Evolutionary conservation across 106 monocot genomes (phyloP), one percentile per base, ranked within the genome.

Genomic region (Platanthera guangdongensis): DNA sequence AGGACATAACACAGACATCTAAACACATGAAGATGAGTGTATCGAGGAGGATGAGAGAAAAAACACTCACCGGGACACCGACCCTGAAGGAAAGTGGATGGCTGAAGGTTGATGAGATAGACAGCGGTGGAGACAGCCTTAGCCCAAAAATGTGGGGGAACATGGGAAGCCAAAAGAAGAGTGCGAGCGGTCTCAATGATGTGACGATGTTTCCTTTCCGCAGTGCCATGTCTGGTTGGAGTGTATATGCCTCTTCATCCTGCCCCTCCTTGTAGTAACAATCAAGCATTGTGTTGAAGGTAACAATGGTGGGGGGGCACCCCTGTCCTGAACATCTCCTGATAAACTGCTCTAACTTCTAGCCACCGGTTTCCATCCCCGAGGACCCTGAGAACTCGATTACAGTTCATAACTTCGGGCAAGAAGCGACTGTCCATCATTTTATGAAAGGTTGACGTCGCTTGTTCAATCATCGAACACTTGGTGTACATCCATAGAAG

Each of bases 221-320:
- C 75, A 71, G 76, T 78, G 88, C 88, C 78, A 95, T 92, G 47
- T 88, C 88, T 6, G 67, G 51, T 8, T 89, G 32, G 30, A 92
- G 55, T 7, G 49, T 79, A 57, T 82, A 57, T 0, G 90, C 95
- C 68, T 86, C 86, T 8, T 87, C 81, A 9, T 76, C 69, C 68
- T 82, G 83, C 52, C 90, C 90, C 50, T 84, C 90, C 79, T 88
- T 95, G 52, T 81, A 92, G 52, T 81, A 90, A 18, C 85, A 92
- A 87, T 90, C 90, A 10, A 95, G 82, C 85, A 95, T 80, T 0
- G 88, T 95, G 52, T 95, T 95, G 74, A 85, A 95, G 7, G 92
- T 95, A 15, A 87, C 80, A 50, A 88, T 80, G 5, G 82, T 87
- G 0, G 92, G 92, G 54, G 47, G 72, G n/a, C 15, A 92, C 51